Percentiles rank a stretch among this genome's conserved stretches.
phyloP scores from a whole-genome alignment of 306 rosid species.

The Albizia julibrissin region DNA sequence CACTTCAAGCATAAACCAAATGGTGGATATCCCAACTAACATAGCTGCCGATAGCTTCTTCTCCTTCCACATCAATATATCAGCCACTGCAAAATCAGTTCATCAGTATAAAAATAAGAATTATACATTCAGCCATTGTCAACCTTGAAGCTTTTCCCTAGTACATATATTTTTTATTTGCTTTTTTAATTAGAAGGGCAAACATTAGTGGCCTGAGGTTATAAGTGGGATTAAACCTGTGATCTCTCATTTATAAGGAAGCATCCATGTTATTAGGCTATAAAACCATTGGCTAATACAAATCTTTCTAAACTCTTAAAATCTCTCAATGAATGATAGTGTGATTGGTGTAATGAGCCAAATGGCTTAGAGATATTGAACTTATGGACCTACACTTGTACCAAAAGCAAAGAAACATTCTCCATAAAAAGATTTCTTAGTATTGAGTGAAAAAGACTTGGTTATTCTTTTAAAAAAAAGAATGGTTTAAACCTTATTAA shows the following conservation, averaged over 20 bases:
- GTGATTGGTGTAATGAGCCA: neutral
- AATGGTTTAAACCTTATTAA: neutral
- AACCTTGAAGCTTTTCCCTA: neutral
- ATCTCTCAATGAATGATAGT: neutral
- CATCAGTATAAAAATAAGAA: neutral
- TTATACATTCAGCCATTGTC: neutral
- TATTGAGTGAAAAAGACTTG: too few relatives aligned
- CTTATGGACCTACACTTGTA: neutral
- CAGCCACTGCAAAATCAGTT: slow-evolving; percentile 57
- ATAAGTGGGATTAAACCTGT: too few relatives aligned
- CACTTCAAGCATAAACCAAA: slow-evolving; percentile 69
- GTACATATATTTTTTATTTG: too few relatives aligned
- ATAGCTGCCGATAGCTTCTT: slow-evolving; percentile 47
- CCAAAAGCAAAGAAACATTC: neutral
- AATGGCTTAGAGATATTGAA: neutral
- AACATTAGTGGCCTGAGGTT: too few relatives aligned
- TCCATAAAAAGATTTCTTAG: neutral
- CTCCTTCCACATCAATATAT: slow-evolving; percentile 64
- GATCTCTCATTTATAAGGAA: too few relatives aligned
- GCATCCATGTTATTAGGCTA: too few relatives aligned
- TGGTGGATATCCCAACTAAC: slow-evolving; percentile 42
- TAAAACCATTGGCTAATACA: neutral
- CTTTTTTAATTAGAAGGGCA: too few relatives aligned
- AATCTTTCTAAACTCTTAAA: neutral
- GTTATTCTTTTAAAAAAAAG: too few relatives aligned